These are phyloP conservation scores for Chimonanthus praecox DNA, from an alignment of 164 flowering plant genomes.

Conservation along the genomic window DNA sequence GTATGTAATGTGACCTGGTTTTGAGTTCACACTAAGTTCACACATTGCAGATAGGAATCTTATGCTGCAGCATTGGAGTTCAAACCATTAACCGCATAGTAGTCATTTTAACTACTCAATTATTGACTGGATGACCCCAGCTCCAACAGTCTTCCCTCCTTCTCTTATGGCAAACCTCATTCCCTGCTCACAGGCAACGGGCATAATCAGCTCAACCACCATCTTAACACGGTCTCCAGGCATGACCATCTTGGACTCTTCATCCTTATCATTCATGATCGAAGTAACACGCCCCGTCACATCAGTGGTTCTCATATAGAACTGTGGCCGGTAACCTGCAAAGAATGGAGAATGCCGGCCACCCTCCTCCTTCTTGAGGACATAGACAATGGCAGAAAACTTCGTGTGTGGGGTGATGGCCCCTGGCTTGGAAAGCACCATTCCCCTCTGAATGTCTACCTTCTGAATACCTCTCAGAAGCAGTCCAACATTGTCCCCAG, in stretches of 20 bases:
- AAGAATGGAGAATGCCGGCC: slow-evolving; percentile 38
- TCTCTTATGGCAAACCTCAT: slow-evolving; percentile 43
- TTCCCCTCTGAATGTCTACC: slow-evolving; percentile 35
- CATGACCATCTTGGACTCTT: slow-evolving; percentile 38
- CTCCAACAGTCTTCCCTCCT: slow-evolving; percentile 41
- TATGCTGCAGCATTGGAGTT: not conserved
- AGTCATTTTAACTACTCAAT: slow-evolving; percentile 17
- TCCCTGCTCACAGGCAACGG: slow-evolving; percentile 34
- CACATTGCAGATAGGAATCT: not conserved
- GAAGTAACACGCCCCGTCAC: slow-evolving; percentile 29
- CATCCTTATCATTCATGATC: slow-evolving; percentile 38
- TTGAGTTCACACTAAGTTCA: not conserved
- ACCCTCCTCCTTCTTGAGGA: slow-evolving; percentile 37
- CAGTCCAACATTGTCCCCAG: slow-evolving; percentile 37
- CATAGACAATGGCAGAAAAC: slow-evolving; percentile 28
- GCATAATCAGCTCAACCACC: slow-evolving; percentile 32
- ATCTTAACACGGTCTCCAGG: slow-evolving; percentile 38
- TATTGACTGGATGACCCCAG: slow-evolving; percentile 31
- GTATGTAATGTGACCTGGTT: not conserved
- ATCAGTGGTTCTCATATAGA: slow-evolving; percentile 40
- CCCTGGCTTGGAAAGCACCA: slow-evolving; percentile 33
- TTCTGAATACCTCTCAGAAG: slow-evolving; percentile 31
- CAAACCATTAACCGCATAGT: not conserved
- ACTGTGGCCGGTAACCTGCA: slow-evolving; percentile 29
- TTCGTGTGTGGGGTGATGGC: slow-evolving; percentile 34